Conservation (phyloP, 768 basidiomycete genomes). For the Amanita subjunquillea region DNA sequence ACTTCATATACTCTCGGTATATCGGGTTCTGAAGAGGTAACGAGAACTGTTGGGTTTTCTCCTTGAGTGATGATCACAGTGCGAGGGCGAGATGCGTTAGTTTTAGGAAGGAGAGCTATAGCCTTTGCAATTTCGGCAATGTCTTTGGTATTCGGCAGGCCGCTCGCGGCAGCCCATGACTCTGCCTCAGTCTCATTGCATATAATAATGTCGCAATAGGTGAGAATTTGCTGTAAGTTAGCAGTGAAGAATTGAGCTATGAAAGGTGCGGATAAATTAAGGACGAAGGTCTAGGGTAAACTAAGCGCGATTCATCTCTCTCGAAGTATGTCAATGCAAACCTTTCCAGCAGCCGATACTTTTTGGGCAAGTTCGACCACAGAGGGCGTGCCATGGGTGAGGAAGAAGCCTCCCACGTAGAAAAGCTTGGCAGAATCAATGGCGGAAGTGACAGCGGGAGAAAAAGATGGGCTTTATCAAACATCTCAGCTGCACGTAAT, state of each 20-base stretch:
- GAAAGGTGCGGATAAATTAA: constrained; percentile 97
- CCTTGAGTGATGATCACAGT: constrained; percentile 91
- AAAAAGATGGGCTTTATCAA: constrained; percentile 71
- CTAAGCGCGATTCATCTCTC: background rate
- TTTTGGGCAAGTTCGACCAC: constrained; percentile 69
- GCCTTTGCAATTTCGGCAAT: constrained; percentile 58
- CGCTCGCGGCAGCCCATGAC: constrained; percentile 69
- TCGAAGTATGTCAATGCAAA: constrained; percentile 13
- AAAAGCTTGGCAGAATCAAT: constrained; percentile 75
- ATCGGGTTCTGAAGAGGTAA: constrained; percentile 46
- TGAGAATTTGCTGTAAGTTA: constrained; percentile 73
- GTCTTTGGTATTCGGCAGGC: constrained; percentile 56
- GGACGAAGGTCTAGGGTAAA: constrained; percentile 59
- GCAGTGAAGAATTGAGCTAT: constrained; percentile 87
- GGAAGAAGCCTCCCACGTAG: constrained; percentile 97
- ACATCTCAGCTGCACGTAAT: constrained; percentile 84
- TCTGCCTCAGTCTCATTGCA: constrained; percentile 96
- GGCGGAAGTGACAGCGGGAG: constrained; percentile 63
- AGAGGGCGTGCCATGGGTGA: constrained; percentile 79
- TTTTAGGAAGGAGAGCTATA: constrained; percentile 70
- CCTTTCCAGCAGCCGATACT: constrained; percentile 70
- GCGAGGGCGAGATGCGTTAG: constrained; percentile 67
- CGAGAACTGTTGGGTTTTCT: constrained; percentile 65
- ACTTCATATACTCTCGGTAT: constrained; percentile 51
- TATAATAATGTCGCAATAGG: constrained; percentile 83